Percentiles rank a stretch among this genome's conserved stretches.
Conservation (phyloP, 2,329 filamentous ascomycete genomes). For the Colletotrichum salicis region DNA sequence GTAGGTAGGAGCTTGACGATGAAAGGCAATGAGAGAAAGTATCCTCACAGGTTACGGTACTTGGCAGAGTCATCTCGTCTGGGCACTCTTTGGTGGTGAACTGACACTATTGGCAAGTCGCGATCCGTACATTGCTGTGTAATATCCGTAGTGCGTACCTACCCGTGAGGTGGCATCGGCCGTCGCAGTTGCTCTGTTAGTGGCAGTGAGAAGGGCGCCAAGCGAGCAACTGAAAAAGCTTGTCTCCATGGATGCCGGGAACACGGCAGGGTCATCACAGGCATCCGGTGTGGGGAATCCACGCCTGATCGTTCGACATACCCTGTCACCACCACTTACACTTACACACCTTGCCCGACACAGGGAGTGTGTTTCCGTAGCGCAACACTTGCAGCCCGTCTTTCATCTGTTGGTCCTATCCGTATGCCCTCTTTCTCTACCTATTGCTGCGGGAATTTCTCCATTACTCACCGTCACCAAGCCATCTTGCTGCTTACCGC, state of each 20-base stretch:
- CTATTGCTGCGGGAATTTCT: not conserved
- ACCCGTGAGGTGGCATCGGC: conserved; percentile 11
- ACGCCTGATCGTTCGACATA: not conserved
- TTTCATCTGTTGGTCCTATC: not conserved
- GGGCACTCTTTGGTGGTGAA: not conserved
- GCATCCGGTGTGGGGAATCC: conserved; percentile 17
- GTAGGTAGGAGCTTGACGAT: not conserved
- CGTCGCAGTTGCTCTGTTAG: conserved; percentile 13
- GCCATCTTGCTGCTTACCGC: not conserved
- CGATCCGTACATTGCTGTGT: not conserved
- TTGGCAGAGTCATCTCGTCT: not conserved
- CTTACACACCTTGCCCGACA: not conserved
- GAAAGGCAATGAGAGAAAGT: not conserved
- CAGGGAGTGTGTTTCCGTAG: not conserved
- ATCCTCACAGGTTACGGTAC: not conserved
- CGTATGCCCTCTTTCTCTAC: not conserved
- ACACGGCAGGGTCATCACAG: conserved; percentile 32
- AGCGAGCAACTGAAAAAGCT: conserved; percentile 30
- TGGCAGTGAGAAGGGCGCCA: conserved; percentile 28
- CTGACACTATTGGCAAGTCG: not conserved
- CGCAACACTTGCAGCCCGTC: not conserved
- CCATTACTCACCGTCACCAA: not conserved
- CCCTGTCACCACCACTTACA: not conserved
- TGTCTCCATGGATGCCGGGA: conserved; percentile 36
- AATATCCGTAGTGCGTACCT: not conserved